Percentiles rank a stretch among this genome's conserved stretches.
Evolutionary conservation across 805 yeast species (phyloP).

Genomic region (Zygosaccharomyces bisporus): DNA sequence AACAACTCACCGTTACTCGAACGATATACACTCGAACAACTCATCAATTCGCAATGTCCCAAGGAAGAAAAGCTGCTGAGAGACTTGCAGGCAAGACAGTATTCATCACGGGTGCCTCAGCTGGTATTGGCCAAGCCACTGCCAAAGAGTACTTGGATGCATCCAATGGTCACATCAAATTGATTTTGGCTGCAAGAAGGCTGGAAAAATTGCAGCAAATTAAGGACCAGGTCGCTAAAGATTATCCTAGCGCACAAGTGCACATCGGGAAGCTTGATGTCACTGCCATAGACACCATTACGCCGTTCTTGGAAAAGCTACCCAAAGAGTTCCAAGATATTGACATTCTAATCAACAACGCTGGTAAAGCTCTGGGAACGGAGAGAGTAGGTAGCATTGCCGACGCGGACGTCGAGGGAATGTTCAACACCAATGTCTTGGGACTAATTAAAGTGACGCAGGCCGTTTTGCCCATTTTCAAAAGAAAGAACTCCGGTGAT

Average conservation of each 20-base stretch:
- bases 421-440: conserved; percentile 83
- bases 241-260: conserved; percentile 48
- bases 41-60: conserved; percentile 45
- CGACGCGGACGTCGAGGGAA: conserved; percentile 60
- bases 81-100: conserved; percentile 76
- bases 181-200: conserved; percentile 78
- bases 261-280: conserved; percentile 54
- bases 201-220: conserved; percentile 52
- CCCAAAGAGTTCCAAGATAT: conserved; percentile 60
- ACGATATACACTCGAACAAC: no score
- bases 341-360: conserved; percentile 68
- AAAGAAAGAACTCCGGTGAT: conserved; percentile 65
- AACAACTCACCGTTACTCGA: no score
- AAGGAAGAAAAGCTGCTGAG: conserved; percentile 70
- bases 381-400: conserved; percentile 70
- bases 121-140: conserved; percentile 93
- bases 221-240: conserved; percentile 42
- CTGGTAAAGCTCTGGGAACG: conserved; percentile 76
- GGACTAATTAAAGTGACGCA: conserved; percentile 85
- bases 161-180: conserved; percentile 63
- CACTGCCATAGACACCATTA: conserved; percentile 47
- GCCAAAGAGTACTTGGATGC: conserved; percentile 81
- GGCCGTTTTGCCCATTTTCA: conserved; percentile 66
- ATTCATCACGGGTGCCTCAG: conserved; percentile 92
- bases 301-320: conserved; percentile 48